A percentile compares a stretch with the other conserved stretches of the same genome.
Evolutionary conservation across 768 basidiomycete genomes (phyloP).

Genomic region (Tricholoma matsutake): DNA sequence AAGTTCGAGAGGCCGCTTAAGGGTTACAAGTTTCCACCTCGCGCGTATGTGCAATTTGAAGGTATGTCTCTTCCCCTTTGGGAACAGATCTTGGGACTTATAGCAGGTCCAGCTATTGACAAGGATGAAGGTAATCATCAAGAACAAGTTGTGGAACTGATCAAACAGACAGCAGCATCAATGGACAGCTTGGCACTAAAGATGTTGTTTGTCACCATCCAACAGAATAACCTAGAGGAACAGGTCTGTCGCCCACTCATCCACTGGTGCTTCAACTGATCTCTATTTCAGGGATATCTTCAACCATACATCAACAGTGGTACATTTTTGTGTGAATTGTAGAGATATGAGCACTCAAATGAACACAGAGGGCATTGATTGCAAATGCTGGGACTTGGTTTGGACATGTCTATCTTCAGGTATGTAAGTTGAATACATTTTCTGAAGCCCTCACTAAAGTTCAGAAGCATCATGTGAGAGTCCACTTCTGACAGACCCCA

Average conservation of each 20-base stretch:
- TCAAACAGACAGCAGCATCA: neutral
- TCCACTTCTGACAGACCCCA: neutral
- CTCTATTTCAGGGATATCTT: neutral
- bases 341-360: neutral
- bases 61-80: conserved; percentile 3
- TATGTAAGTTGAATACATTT: neutral
- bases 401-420: neutral
- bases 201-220: neutral
- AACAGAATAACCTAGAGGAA: conserved; percentile 7
- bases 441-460: neutral
- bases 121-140: neutral
- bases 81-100: neutral
- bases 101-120: neutral
- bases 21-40: conserved; percentile 14
- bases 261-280: neutral
- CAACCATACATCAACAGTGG: neutral
- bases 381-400: neutral
- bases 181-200: neutral
- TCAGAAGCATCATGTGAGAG: neutral
- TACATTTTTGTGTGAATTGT: neutral
- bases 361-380: neutral
- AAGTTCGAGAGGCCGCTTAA: conserved; percentile 15
- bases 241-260: neutral
- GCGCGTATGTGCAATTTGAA: conserved; percentile 14
- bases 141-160: neutral